These are phyloP conservation scores for Blastobotrys proliferans DNA, from an alignment of 1,139 yeast species.

Conservation along the genomic window DNA sequence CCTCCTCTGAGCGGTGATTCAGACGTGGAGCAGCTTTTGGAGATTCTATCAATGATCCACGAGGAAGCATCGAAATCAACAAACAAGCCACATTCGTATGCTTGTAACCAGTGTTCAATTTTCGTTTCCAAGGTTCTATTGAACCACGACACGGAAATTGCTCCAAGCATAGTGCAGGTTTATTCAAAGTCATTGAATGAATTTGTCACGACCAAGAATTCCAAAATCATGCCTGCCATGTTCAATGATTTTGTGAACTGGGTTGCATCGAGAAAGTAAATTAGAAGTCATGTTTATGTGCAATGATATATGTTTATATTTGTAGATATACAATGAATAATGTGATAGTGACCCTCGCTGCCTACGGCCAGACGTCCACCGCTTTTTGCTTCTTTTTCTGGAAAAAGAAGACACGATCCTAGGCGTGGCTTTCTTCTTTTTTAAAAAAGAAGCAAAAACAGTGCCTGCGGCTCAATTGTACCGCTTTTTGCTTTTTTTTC, in stretches of 20 bases:
- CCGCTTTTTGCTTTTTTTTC: no score
- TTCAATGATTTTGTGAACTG: conserved; percentile 81
- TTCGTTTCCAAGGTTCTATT: conserved; percentile 47
- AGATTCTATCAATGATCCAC: conserved; percentile 21
- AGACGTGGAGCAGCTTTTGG: conserved; percentile 18
- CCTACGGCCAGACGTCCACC: no score
- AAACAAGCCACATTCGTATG: conserved; percentile 49
- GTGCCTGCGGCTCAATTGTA: no score
- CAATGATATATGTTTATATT: neutral
- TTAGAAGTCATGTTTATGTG: neutral
- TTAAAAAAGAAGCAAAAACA: no score
- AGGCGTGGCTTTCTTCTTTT: no score
- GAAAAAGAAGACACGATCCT: no score
- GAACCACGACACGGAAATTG: conserved; percentile 21
- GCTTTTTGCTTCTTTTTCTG: no score
- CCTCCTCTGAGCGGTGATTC: conserved; percentile 21
- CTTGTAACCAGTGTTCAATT: conserved; percentile 61
- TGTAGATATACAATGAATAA: neutral
- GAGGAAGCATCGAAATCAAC: conserved; percentile 42
- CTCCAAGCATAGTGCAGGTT: conserved; percentile 44
- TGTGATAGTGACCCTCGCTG: no score
- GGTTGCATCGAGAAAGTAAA: conserved; percentile 44
- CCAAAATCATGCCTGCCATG: conserved; percentile 55
- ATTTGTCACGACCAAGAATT: conserved; percentile 52
- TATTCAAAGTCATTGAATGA: conserved; percentile 53